A percentile compares a stretch with the other conserved stretches of the same genome.
Evolutionary conservation across 345 rosid genomes (phyloP).

Genomic region (Citrus sp.): DNA sequence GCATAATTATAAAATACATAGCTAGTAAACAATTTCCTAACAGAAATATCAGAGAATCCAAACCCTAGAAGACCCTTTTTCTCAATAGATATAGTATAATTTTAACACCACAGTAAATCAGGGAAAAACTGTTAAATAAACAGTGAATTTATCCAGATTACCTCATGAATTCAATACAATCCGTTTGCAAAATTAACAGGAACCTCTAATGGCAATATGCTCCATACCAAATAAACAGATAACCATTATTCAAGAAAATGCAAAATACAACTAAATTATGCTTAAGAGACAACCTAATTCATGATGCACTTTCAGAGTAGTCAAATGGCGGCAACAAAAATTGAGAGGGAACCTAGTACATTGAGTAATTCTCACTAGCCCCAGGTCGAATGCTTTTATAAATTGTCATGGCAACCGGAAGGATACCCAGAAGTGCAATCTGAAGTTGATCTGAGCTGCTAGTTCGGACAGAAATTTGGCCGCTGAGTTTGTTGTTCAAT

Average conservation of each 20-base stretch:
- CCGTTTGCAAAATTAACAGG: background rate
- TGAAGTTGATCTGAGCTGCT: constrained; percentile 95
- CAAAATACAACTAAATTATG: background rate
- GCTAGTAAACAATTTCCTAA: too few relatives aligned
- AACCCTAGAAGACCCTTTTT: background rate
- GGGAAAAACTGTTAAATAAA: background rate
- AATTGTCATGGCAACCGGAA: constrained; percentile 66
- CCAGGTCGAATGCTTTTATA: constrained; percentile 73
- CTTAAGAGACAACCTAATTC: background rate
- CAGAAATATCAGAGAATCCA: background rate
- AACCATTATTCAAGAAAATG: constrained; percentile 6
- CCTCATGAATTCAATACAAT: constrained; percentile 1
- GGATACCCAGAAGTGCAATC: constrained; percentile 69
- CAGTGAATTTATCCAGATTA: background rate
- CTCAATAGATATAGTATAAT: background rate
- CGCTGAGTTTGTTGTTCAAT: constrained; percentile 88
- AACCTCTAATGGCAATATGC: background rate
- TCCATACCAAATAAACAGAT: background rate
- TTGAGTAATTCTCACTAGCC: constrained; percentile 51
- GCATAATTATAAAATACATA: background rate
- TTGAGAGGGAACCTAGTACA: constrained; percentile 44
- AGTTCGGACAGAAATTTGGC: constrained; percentile 73
- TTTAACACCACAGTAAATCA: too few relatives aligned
- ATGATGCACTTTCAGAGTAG: constrained; percentile 1
- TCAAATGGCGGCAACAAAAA: constrained; percentile 5